Evolutionary conservation across 2,329 filamentous ascomycete species (phyloP).

Genomic region (Ploettnerulaceae sp.): DNA sequence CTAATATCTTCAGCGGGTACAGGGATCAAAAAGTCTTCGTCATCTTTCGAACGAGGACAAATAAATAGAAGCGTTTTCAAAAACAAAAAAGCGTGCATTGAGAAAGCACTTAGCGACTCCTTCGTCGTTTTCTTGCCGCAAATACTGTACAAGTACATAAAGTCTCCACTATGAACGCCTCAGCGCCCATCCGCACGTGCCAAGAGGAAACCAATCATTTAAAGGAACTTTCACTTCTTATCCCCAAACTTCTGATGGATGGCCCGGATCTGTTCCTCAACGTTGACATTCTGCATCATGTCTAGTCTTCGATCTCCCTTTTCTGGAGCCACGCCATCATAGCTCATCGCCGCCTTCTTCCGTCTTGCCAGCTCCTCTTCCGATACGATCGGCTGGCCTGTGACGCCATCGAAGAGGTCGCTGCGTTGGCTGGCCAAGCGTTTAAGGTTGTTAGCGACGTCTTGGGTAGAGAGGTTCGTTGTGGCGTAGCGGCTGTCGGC

Average conservation of each 20-base stretch:
- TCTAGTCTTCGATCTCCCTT: slow-evolving; percentile 50
- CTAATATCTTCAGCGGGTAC: too few relatives aligned
- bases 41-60: too few relatives aligned
- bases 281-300: slow-evolving; percentile 65
- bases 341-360: slow-evolving; percentile 68
- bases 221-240: too few relatives aligned
- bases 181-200: too few relatives aligned
- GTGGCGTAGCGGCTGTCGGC: slow-evolving; percentile 78
- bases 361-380: slow-evolving; percentile 69
- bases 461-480: slow-evolving; percentile 78
- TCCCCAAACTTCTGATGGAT: slow-evolving; percentile 54
- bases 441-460: slow-evolving; percentile 92
- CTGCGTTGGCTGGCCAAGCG: slow-evolving; percentile 83
- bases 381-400: slow-evolving; percentile 62
- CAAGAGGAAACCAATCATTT: too few relatives aligned
- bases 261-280: slow-evolving; percentile 78
- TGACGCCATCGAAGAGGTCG: slow-evolving; percentile 77
- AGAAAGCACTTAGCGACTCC: too few relatives aligned
- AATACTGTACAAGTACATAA: too few relatives aligned
- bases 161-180: too few relatives aligned
- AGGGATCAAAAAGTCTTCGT: too few relatives aligned
- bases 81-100: too few relatives aligned
- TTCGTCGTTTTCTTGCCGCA: too few relatives aligned
- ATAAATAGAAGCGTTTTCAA: too few relatives aligned
- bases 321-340: slow-evolving; percentile 58